Evolutionary conservation across 2,329 filamentous ascomycete genomes (phyloP).

Genomic region (Alternaria arbusti): DNA sequence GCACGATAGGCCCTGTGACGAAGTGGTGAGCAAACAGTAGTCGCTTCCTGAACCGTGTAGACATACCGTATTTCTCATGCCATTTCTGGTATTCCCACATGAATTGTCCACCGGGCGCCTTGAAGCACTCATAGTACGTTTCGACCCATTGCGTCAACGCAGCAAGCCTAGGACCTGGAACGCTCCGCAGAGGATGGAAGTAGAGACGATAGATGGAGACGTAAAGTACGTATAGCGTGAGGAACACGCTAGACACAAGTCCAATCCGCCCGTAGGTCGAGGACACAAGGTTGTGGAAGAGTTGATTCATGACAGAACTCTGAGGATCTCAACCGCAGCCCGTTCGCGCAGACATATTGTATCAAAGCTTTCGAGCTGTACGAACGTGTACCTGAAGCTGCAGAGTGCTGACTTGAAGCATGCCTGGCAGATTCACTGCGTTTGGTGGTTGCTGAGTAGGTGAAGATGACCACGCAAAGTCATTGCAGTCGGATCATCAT

Average conservation of each 20-base stretch:
- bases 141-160: slow-evolving; percentile 27
- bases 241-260: not conserved
- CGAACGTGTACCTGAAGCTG: not conserved
- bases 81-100: not conserved
- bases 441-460: not conserved
- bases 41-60: not conserved
- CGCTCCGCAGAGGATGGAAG: slow-evolving; percentile 10
- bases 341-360: not conserved
- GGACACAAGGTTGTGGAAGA: not conserved
- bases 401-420: not conserved
- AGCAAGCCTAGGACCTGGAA: slow-evolving; percentile 20
- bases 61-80: not conserved
- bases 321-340: not conserved
- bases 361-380: not conserved
- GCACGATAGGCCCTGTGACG: slow-evolving; percentile 5
- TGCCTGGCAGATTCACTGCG: not conserved
- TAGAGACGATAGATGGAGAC: slow-evolving; percentile 6
- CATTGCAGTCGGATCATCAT: not conserved
- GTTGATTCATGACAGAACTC: not conserved
- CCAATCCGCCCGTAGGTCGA: not conserved
- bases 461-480: not conserved
- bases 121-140: slow-evolving; percentile 4
- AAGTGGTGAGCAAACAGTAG: not conserved
- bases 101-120: not conserved
- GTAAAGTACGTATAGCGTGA: not conserved